These are phyloP conservation scores for Sporobolomyces roseus DNA, from an alignment of 768 basidiomycete genomes.

Conservation along the genomic window DNA sequence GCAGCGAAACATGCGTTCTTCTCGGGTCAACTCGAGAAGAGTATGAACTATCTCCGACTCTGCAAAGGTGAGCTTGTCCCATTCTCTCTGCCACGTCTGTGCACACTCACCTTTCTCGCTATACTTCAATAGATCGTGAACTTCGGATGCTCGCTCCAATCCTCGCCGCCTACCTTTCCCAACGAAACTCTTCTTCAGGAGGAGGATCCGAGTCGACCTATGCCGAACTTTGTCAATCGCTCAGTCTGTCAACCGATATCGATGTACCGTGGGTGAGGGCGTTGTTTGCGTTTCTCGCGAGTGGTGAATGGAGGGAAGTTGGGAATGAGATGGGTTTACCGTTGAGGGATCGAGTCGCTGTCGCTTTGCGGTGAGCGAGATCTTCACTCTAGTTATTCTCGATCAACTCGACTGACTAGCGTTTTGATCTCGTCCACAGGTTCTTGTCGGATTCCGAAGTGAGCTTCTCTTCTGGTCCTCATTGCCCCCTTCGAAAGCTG, in stretches of 20 bases:
- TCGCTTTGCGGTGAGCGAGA: slow-evolving; percentile 24
- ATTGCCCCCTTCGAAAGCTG: no score
- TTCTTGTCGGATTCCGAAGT: slow-evolving; percentile 38
- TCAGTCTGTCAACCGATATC: slow-evolving; percentile 34
- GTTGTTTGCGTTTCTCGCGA: slow-evolving; percentile 37
- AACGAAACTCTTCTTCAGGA: slow-evolving; percentile 24
- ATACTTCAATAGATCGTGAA: slow-evolving; percentile 26
- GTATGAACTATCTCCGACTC: slow-evolving; percentile 19
- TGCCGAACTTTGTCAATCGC: slow-evolving; percentile 30
- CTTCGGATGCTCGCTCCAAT: slow-evolving; percentile 39
- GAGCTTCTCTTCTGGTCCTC: not conserved
- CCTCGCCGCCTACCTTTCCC: slow-evolving; percentile 32
- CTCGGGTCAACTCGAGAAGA: slow-evolving; percentile 35
- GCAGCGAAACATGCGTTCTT: slow-evolving; percentile 40
- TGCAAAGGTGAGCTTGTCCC: slow-evolving; percentile 33
- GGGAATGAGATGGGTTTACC: slow-evolving; percentile 38
- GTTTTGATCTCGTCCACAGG: not conserved
- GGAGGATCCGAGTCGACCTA: slow-evolving; percentile 31
- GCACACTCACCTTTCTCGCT: not conserved
- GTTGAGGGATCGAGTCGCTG: slow-evolving; percentile 36
- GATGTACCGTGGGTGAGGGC: slow-evolving; percentile 39
- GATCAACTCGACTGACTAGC: not conserved
- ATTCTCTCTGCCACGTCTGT: not conserved
- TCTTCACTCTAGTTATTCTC: not conserved
- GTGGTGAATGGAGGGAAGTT: slow-evolving; percentile 39